Evolutionary conservation across 78 protist genomes (phyloP).

Genomic region (Dictyostelium purpureum): DNA sequence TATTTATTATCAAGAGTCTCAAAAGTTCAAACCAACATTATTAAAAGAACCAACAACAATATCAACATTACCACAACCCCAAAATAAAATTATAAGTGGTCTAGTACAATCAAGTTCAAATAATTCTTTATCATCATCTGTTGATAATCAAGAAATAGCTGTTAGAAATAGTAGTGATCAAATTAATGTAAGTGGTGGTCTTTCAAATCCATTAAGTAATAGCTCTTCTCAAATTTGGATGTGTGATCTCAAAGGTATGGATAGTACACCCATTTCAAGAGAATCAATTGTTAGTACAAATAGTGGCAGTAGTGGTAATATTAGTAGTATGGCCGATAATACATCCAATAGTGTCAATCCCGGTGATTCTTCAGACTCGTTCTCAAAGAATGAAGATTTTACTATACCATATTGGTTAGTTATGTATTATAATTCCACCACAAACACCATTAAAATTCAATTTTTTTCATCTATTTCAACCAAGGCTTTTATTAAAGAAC

Average conservation of each 20-base stretch:
- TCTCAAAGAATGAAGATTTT: background rate
- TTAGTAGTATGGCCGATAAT: background rate
- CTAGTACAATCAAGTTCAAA: background rate
- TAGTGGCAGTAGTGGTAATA: background rate
- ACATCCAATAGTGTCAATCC: background rate
- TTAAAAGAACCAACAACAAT: slow-evolving; percentile 2
- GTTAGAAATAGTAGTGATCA: background rate
- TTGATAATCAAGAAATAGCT: background rate
- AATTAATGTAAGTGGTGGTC: background rate
- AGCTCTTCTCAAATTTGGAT: slow-evolving; percentile 40
- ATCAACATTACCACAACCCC: background rate
- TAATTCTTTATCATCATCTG: background rate
- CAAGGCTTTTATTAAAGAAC: background rate
- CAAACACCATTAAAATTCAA: slow-evolving; percentile 32
- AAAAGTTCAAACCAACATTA: background rate
- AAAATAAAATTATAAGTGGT: too few species aligned
- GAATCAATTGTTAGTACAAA: background rate
- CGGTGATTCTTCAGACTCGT: background rate
- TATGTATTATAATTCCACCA: slow-evolving; percentile 14
- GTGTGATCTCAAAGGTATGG: slow-evolving; percentile 2
- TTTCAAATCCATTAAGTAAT: background rate
- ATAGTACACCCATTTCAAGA: background rate
- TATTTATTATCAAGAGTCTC: slow-evolving; percentile 4
- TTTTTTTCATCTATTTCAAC: slow-evolving; percentile 29
- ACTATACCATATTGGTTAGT: slow-evolving; percentile 69